phyloP scores from a whole-genome alignment of 2,329 filamentous ascomycete genomes.

The Hymenoscyphus salicellus region DNA sequence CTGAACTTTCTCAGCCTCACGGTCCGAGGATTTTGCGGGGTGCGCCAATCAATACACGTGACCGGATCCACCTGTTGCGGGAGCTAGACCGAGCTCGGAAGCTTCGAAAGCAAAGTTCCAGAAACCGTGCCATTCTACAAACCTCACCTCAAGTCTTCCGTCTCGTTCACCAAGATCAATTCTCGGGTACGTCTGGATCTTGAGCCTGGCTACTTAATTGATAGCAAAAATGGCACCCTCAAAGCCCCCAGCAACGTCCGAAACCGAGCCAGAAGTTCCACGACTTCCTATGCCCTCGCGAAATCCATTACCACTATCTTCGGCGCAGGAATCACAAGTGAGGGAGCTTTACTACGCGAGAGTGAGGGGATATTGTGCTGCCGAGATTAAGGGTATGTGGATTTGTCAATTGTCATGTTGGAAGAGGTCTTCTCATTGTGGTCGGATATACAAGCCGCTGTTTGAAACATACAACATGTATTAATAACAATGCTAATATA shows the following conservation, averaged over 20 bases:
- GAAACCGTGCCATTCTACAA: constrained; percentile 5
- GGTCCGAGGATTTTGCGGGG: neutral
- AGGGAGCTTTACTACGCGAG: constrained; percentile 76
- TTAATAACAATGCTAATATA: neutral
- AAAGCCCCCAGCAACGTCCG: constrained; percentile 9
- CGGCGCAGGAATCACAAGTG: constrained; percentile 77
- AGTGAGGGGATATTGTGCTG: constrained; percentile 71
- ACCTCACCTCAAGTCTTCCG: neutral
- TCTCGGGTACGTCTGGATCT: neutral
- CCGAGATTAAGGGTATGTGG: constrained; percentile 70
- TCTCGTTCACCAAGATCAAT: neutral
- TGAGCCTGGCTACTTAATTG: neutral
- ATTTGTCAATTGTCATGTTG: neutral
- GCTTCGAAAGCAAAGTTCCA: constrained; percentile 4
- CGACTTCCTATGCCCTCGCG: constrained; percentile 51
- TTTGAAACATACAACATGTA: neutral
- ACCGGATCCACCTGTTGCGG: neutral
- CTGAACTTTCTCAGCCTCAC: constrained; percentile 1
- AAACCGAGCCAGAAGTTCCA: constrained; percentile 29
- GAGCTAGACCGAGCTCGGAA: constrained; percentile 9
- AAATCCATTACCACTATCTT: constrained; percentile 80
- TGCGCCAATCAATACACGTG: constrained; percentile 1
- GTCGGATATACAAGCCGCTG: neutral
- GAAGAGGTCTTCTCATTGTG: neutral
- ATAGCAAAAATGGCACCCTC: constrained; percentile 35